These are phyloP conservation scores for Aspergillus haitiensis DNA, from an alignment of 495 filamentous ascomycete genomes.

Conservation along the genomic window DNA sequence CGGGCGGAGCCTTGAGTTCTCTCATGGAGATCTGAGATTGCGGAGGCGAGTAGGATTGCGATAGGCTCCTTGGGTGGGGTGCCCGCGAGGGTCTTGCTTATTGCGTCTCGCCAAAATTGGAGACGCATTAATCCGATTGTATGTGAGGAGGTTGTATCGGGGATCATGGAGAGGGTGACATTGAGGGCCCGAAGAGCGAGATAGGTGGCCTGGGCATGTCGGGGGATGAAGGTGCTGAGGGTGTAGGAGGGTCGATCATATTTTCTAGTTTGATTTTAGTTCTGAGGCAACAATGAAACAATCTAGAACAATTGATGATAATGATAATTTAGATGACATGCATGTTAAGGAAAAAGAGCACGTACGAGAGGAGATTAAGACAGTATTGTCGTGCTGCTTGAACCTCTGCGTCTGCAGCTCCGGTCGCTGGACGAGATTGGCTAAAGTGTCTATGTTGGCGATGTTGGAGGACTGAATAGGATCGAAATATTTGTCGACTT, in stretches of 20 bases:
- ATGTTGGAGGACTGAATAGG: conserved; percentile 9
- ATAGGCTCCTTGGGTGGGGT: conserved; percentile 85
- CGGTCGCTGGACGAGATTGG: conserved; percentile 25
- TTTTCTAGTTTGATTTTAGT: conserved; percentile 48
- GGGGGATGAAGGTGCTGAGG: conserved; percentile 80
- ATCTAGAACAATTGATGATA: no score
- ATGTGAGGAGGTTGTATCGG: conserved; percentile 79
- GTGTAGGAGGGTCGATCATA: conserved; percentile 85
- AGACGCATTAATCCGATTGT: conserved; percentile 83
- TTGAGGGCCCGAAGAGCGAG: conserved; percentile 91
- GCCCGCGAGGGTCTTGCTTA: conserved; percentile 71
- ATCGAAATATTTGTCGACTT: conserved; percentile 22
- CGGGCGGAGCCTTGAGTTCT: conserved; percentile 54
- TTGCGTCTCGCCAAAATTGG: conserved; percentile 89
- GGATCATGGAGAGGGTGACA: conserved; percentile 81
- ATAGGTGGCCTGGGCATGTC: conserved; percentile 71
- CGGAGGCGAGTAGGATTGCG: conserved; percentile 75
- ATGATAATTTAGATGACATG: neutral
- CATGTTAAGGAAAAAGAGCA: neutral
- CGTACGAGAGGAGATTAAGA: conserved; percentile 56
- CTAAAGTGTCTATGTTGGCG: conserved; percentile 30
- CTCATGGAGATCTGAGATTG: conserved; percentile 59
- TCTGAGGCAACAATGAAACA: no score
- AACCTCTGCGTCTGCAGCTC: conserved; percentile 47
- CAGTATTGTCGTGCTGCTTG: conserved; percentile 58